These are phyloP conservation scores for Chaetomium strumarium DNA, from an alignment of 2,329 filamentous ascomycete genomes.

Conservation along the genomic window DNA sequence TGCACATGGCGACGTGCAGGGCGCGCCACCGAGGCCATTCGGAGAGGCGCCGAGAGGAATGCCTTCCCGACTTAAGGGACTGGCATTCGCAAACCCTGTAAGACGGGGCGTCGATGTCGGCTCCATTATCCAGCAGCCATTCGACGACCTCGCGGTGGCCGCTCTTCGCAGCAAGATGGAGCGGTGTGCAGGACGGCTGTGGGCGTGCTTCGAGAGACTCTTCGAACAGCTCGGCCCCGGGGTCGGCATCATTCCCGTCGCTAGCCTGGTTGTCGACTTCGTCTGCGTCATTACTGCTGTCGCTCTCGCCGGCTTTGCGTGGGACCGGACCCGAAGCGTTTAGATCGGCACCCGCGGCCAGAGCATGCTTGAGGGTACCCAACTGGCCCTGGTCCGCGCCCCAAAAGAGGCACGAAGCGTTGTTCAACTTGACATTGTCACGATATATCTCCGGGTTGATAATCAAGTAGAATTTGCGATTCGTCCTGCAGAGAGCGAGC, in stretches of 20 bases:
- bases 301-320: slow-evolving; percentile 5
- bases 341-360: slow-evolving; percentile 22
- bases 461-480: slow-evolving; percentile 19
- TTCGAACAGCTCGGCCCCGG: slow-evolving; percentile 2
- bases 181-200: slow-evolving; percentile 15
- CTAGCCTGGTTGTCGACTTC: slow-evolving; percentile 1
- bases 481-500: slow-evolving; percentile 18
- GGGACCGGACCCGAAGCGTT: slow-evolving; percentile 15
- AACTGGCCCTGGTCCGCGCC: slow-evolving; percentile 22
- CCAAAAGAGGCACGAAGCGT: slow-evolving; percentile 20
- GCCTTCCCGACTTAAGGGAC: slow-evolving; percentile 16
- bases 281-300: not conserved
- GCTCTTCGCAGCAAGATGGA: slow-evolving; percentile 23
- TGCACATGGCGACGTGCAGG: slow-evolving; percentile 24
- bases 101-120: slow-evolving; percentile 41
- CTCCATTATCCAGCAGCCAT: slow-evolving; percentile 35
- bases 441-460: slow-evolving; percentile 22
- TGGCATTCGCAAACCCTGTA: slow-evolving; percentile 21
- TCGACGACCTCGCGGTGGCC: slow-evolving; percentile 22
- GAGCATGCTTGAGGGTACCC: slow-evolving; percentile 22
- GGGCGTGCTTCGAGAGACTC: not conserved
- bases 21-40: slow-evolving; percentile 23
- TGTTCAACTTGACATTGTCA: slow-evolving; percentile 16
- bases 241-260: slow-evolving; percentile 12
- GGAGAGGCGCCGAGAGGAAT: slow-evolving; percentile 7